Conservation (phyloP, 192 early-diverging fungal genomes). For the Globomyces pollinis-pini region DNA sequence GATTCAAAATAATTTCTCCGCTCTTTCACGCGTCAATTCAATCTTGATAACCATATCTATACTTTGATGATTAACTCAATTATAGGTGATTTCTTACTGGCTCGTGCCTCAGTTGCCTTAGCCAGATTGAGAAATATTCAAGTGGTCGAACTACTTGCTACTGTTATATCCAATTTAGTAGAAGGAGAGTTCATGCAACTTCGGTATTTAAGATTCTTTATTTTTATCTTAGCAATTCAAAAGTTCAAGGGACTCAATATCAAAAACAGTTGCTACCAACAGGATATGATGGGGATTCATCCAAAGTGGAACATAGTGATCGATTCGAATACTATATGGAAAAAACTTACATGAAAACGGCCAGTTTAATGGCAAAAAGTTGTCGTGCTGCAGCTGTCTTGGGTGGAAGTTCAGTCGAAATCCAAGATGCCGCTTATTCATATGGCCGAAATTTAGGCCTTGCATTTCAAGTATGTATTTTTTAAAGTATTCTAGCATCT, state of each 20-base stretch:
- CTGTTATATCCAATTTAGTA: conserved; percentile 86
- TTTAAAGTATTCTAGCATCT: too few species aligned
- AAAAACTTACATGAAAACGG: conserved; percentile 94
- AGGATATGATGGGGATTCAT: background rate
- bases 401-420: conserved; percentile 62
- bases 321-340: conserved; percentile 89
- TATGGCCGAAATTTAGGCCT: conserved; percentile 87
- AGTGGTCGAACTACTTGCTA: conserved; percentile 87
- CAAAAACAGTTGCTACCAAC: background rate
- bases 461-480: conserved; percentile 73
- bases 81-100: conserved; percentile 94
- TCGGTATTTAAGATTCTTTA: too few species aligned
- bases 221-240: conserved; percentile 62
- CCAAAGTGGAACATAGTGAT: background rate
- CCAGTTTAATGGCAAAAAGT: conserved; percentile 86
- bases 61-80: background rate
- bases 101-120: conserved; percentile 84
- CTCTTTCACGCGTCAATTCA: background rate
- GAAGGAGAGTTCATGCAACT: conserved; percentile 99
- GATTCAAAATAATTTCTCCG: too few species aligned
- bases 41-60: conserved; percentile 46
- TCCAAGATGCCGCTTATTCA: conserved; percentile 72
- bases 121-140: conserved; percentile 83
- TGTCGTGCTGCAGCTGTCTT: conserved; percentile 80
- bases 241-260: conserved; percentile 11